Conservation (phyloP, 345 rosid genomes). For the Brassica juncea region DNA sequence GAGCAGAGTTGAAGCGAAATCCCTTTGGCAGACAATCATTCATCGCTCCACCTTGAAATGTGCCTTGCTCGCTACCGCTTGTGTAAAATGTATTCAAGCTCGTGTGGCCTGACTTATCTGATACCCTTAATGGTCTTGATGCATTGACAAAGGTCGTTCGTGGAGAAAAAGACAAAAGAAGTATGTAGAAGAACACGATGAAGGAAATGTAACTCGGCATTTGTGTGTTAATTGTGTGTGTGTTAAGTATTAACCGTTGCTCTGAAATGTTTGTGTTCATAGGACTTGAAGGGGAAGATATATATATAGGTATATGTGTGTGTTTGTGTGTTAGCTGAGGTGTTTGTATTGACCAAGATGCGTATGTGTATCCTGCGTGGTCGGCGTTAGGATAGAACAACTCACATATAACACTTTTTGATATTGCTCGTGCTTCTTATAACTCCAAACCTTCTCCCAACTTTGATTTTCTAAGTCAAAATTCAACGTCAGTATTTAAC, state of each 20-base stretch:
- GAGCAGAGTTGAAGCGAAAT: slow-evolving; percentile 30
- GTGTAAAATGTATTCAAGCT: slow-evolving; percentile 10
- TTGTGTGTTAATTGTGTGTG: background rate
- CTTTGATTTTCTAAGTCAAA: slow-evolving; percentile 16
- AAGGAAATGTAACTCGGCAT: slow-evolving; percentile 32
- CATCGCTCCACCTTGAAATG: background rate
- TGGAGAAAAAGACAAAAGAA: background rate
- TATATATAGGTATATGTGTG: background rate
- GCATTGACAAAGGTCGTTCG: slow-evolving; percentile 1
- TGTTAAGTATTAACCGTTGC: slow-evolving; percentile 6
- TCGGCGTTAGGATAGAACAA: slow-evolving; percentile 29
- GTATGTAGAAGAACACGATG: background rate
- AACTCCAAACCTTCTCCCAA: slow-evolving; percentile 31
- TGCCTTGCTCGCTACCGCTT: background rate
- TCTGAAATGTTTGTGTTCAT: slow-evolving; percentile 16
- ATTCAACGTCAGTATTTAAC: background rate
- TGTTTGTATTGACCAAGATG: slow-evolving; percentile 28
- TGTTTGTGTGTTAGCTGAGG: background rate
- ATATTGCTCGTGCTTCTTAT: slow-evolving; percentile 36
- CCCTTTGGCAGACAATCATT: slow-evolving; percentile 38
- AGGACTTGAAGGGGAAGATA: background rate
- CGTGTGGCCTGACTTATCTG: background rate
- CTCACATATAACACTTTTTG: slow-evolving; percentile 25
- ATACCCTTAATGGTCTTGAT: slow-evolving; percentile 22
- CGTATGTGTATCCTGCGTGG: slow-evolving; percentile 30